Conservation (phyloP, 768 basidiomycete species). For the Naganishia kalamii region DNA sequence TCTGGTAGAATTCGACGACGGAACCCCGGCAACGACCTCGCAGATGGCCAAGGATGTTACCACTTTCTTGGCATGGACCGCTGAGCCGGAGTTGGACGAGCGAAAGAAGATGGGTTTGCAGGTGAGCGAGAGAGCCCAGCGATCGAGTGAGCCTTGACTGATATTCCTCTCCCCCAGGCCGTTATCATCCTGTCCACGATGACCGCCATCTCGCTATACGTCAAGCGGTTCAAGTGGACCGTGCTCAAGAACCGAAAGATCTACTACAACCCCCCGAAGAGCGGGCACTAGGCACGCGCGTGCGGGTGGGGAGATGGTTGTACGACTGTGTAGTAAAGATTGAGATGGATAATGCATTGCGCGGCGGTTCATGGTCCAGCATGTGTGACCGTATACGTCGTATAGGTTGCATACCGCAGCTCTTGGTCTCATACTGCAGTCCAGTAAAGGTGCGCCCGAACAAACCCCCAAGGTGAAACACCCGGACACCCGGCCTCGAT, state of each 20-base stretch:
- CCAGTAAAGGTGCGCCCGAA: neutral
- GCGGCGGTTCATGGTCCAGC: no score
- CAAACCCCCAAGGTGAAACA: neutral
- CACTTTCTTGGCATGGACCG: conserved; percentile 91
- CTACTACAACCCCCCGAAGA: conserved; percentile 39
- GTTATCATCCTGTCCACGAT: conserved; percentile 85
- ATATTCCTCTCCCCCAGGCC: conserved; percentile 48
- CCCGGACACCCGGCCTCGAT: neutral
- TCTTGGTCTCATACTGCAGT: no score
- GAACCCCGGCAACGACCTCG: conserved; percentile 89
- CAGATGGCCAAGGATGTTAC: conserved; percentile 99
- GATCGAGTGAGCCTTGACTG: neutral
- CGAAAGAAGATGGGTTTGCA: conserved; percentile 95
- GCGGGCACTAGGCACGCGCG: conserved; percentile 47
- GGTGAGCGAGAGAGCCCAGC: conserved; percentile 29
- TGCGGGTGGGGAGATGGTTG: neutral
- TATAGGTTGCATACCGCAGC: no score
- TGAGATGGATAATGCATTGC: no score
- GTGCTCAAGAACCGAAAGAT: conserved; percentile 90
- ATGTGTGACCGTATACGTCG: no score
- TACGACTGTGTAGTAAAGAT: no score
- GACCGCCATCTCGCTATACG: conserved; percentile 71
- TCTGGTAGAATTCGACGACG: conserved; percentile 92
- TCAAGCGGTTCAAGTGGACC: conserved; percentile 94
- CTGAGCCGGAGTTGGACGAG: conserved; percentile 96